phyloP scores from a whole-genome alignment of 1,139 yeast species.

The Magnusiomyces tetraspermus region DNA sequence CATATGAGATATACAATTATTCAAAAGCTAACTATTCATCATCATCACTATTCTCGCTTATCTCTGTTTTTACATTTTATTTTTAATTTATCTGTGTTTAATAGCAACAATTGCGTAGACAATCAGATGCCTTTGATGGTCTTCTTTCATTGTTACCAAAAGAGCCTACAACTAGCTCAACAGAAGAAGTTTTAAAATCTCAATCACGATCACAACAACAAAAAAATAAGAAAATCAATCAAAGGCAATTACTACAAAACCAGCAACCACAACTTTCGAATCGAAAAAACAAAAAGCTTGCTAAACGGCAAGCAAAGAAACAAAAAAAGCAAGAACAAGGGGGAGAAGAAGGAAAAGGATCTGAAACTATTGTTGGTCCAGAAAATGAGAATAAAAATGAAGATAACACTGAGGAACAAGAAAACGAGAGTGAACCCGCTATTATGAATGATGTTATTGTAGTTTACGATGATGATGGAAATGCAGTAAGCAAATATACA shows the following conservation, averaged over 20 bases:
- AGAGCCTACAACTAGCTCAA: constrained; percentile 54
- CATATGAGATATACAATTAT: not conserved
- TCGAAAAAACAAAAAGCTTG: constrained; percentile 71
- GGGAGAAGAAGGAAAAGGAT: constrained; percentile 16
- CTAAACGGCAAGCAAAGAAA: constrained; percentile 53
- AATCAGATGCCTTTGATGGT: constrained; percentile 85
- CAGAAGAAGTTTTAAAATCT: not conserved
- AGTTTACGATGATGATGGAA: constrained; percentile 72
- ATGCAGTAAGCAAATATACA: constrained; percentile 36
- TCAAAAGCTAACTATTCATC: not conserved
- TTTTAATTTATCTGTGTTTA: constrained; percentile 27
- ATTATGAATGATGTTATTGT: constrained; percentile 41
- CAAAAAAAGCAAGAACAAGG: constrained; percentile 42
- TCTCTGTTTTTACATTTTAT: not conserved
- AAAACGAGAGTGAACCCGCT: constrained; percentile 25
- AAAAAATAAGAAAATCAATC: constrained; percentile 64
- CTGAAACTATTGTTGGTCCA: constrained; percentile 20
- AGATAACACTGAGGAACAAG: constrained; percentile 16
- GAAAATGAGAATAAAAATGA: constrained; percentile 16
- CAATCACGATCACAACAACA: constrained; percentile 45
- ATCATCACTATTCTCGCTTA: not conserved
- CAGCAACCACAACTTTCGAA: constrained; percentile 36
- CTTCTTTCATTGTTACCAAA: constrained; percentile 87
- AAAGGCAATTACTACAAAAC: constrained; percentile 40
- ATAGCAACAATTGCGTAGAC: constrained; percentile 72